A percentile compares a stretch with the other conserved stretches of the same genome.
Conservation (phyloP, 108 stramenopile species). For the Fragilariopsis cylindrus region DNA sequence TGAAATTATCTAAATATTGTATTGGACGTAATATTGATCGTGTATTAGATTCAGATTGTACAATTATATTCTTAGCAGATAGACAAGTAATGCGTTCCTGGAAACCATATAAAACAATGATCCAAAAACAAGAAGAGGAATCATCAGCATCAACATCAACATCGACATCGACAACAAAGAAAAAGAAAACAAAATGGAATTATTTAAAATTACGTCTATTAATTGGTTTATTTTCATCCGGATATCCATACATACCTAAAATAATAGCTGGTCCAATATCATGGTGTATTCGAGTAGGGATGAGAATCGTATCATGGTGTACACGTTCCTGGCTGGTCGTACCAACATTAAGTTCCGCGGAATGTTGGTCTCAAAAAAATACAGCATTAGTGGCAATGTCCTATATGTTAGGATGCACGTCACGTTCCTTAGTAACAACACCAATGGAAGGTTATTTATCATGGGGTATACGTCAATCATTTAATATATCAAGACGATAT, state of each 20-base stretch:
- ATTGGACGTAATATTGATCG: conserved; percentile 82
- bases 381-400: conserved; percentile 91
- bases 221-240: conserved; percentile 70
- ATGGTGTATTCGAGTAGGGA: conserved; percentile 48
- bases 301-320: conserved; percentile 47
- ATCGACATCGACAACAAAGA: conserved; percentile 20
- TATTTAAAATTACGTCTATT: conserved; percentile 47
- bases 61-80: conserved; percentile 89
- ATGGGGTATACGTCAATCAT: conserved; percentile 55
- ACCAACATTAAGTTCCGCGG: conserved; percentile 71
- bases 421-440: conserved; percentile 78
- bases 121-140: conserved; percentile 25
- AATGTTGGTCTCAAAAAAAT: conserved; percentile 91
- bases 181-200: conserved; percentile 13
- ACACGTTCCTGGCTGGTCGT: conserved; percentile 46
- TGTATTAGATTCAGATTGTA: conserved; percentile 90
- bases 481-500: conserved; percentile 67
- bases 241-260: conserved; percentile 69
- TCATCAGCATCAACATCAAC: background rate
- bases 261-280: conserved; percentile 59
- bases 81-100: conserved; percentile 50
- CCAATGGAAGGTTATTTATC: conserved; percentile 91
- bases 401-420: conserved; percentile 81
- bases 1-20: conserved; percentile 61
- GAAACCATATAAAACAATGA: conserved; percentile 41